phyloP scores from a whole-genome alignment of 371 early-diverging fungal species.

The Mucor velutinosus region DNA sequence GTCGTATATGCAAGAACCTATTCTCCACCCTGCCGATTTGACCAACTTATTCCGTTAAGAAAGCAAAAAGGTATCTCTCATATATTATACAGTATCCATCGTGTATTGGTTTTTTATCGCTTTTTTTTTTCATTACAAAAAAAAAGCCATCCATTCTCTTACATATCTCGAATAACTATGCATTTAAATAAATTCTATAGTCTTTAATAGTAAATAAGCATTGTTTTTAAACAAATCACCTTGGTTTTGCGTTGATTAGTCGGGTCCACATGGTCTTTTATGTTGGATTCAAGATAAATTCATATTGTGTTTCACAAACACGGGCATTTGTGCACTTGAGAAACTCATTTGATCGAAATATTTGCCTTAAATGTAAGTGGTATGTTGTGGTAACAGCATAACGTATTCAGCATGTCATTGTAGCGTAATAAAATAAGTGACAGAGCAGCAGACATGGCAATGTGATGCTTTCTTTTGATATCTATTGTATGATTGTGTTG shows the following conservation, averaged over 20 bases:
- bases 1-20: not conserved
- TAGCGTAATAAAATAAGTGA: not conserved
- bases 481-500: not conserved
- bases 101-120: not conserved
- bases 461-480: too few species aligned
- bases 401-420: not conserved
- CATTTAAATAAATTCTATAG: too few species aligned
- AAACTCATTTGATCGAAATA: not conserved
- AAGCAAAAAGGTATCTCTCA: not conserved
- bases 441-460: not conserved
- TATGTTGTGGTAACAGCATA: not conserved
- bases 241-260: too few species aligned
- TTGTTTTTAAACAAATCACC: too few species aligned
- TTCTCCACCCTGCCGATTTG: not conserved
- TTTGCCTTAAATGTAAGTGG: not conserved
- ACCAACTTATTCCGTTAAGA: not conserved
- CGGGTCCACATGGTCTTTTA: too few species aligned
- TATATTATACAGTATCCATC: not conserved
- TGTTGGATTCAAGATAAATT: too few species aligned
- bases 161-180: too few species aligned
- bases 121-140: not conserved
- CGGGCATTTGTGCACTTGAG: not conserved
- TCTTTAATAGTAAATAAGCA: too few species aligned
- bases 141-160: too few species aligned
- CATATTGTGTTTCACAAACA: not conserved